A percentile compares a stretch with the other conserved stretches of the same genome.
Conservation (phyloP, 2,329 filamentous ascomycete genomes). For the Fusarium annulatum region DNA sequence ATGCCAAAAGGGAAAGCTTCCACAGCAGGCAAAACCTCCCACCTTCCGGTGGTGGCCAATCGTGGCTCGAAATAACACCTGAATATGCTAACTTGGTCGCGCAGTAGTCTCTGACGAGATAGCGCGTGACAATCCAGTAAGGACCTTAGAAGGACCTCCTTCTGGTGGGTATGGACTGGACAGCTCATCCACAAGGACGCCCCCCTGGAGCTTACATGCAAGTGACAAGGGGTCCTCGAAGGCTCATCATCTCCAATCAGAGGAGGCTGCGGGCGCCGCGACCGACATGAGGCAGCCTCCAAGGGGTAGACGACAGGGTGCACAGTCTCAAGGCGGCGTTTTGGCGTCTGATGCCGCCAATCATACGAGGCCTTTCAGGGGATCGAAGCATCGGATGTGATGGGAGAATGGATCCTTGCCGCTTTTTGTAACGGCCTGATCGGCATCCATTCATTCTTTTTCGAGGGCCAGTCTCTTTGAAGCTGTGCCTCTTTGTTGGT, state of each 20-base stretch:
- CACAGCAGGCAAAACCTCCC: conserved; percentile 20
- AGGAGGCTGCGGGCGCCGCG: conserved; percentile 40
- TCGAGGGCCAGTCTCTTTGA: conserved; percentile 18
- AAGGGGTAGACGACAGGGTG: conserved; percentile 32
- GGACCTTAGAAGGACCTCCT: conserved; percentile 33
- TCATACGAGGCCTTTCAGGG: conserved; percentile 38
- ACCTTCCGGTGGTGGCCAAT: conserved; percentile 30
- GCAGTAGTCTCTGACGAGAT: conserved; percentile 40
- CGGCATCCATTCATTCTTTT: conserved; percentile 32
- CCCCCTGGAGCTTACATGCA: conserved; percentile 27
- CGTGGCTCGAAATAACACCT: conserved; percentile 25
- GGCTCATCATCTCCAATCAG: conserved; percentile 34
- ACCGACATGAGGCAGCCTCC: conserved; percentile 34
- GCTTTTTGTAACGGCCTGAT: conserved; percentile 42
- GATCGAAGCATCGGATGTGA: conserved; percentile 35
- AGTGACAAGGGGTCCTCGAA: conserved; percentile 29
- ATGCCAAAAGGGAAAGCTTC: background rate
- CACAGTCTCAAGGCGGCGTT: conserved; percentile 32
- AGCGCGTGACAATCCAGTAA: conserved; percentile 43
- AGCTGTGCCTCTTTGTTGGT: conserved; percentile 24
- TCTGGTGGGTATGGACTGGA: conserved; percentile 30
- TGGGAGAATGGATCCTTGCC: conserved; percentile 37
- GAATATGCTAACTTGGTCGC: conserved; percentile 36
- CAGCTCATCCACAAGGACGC: conserved; percentile 28
- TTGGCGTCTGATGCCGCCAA: conserved; percentile 41